Evolutionary conservation across 106 monocot species (phyloP), one percentile per base, ranked within the genome.

Genomic region (Platanthera guangdongensis): DNA sequence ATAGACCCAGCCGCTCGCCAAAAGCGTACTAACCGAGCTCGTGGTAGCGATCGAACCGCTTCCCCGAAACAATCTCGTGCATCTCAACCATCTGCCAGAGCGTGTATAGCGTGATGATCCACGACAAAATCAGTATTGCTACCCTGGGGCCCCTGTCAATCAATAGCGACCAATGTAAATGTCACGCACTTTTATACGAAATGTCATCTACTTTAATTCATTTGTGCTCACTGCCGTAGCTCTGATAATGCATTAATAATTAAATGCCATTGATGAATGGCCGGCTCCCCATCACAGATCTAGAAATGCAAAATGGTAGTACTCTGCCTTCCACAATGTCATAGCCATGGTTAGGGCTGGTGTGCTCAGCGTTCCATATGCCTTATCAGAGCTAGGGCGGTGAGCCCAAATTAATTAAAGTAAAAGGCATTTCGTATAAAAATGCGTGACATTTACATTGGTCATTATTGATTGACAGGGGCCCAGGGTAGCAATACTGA

Each of bases 41-140:
- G 32, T 91, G 91, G 85, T 91, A 91, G 3, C 91, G 77, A 3
- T 91, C 88, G 45, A 91, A 91, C 11, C 91, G 22, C 79, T 84
- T 86, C 19, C 91, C 91, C 0, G 86, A 86, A 4, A 91, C 88
- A 84, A 88, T 88, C 81, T 91, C 91, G 28, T 91, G 91, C 88
- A 91, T 91, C 80, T 91, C 86, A 6, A 91, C 91, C 91, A 91
- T 91, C 60, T 91, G 91, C 91, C 91, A 91, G 0, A 88, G 80
- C 0, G 88, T 91, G 86, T 86, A 91, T 0, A 91, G 70, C 7
- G 91, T 91, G 82, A 91, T 80, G 74, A 88, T 47, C 88, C 88
- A 91, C 13, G 91, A 91, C 21, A 88, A 11, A 2, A 91, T 52
- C 0, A 91, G 81, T 13, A 88, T 76, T 5, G 69, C 78, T 9